phyloP scores from a whole-genome alignment of 2,329 filamentous ascomycete species.

The Sclerotiophoma versabilis region DNA sequence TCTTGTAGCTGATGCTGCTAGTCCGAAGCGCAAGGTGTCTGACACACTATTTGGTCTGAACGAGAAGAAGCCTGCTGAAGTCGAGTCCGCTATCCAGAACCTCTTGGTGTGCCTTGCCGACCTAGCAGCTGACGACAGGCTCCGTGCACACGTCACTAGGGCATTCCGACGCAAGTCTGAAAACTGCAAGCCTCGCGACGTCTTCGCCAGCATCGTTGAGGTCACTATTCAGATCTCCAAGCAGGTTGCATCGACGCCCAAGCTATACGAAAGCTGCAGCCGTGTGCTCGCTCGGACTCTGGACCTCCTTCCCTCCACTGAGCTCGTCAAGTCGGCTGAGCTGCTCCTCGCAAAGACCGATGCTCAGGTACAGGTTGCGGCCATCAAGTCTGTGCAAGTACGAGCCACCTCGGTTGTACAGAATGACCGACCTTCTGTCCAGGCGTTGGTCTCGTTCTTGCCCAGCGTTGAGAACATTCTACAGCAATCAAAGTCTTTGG shows the following conservation, averaged over 20 bases:
- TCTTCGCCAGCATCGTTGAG: slow-evolving; percentile 51
- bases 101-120: slow-evolving; percentile 51
- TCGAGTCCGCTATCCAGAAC: slow-evolving; percentile 46
- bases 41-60: slow-evolving; percentile 72
- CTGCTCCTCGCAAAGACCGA: slow-evolving; percentile 78
- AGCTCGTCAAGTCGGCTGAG: slow-evolving; percentile 90
- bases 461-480: slow-evolving; percentile 80
- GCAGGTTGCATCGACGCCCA: slow-evolving; percentile 58
- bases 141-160: slow-evolving; percentile 40
- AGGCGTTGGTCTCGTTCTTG: slow-evolving; percentile 78
- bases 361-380: slow-evolving; percentile 76
- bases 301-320: slow-evolving; percentile 81
- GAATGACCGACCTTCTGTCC: slow-evolving; percentile 71
- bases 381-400: slow-evolving; percentile 73
- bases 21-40: slow-evolving; percentile 76
- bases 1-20: slow-evolving; percentile 77
- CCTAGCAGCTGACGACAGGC: slow-evolving; percentile 43
- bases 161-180: slow-evolving; percentile 41
- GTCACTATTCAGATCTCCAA: slow-evolving; percentile 65
- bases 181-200: slow-evolving; percentile 33
- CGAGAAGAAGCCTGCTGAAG: slow-evolving; percentile 52
- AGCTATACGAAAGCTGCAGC: slow-evolving; percentile 58
- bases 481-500: slow-evolving; percentile 72
- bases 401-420: slow-evolving; percentile 78
- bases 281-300: slow-evolving; percentile 81